These are phyloP conservation scores for Takashimella tepidaria DNA, from an alignment of 1,284 basidiomycete genomes.

Conservation along the genomic window DNA sequence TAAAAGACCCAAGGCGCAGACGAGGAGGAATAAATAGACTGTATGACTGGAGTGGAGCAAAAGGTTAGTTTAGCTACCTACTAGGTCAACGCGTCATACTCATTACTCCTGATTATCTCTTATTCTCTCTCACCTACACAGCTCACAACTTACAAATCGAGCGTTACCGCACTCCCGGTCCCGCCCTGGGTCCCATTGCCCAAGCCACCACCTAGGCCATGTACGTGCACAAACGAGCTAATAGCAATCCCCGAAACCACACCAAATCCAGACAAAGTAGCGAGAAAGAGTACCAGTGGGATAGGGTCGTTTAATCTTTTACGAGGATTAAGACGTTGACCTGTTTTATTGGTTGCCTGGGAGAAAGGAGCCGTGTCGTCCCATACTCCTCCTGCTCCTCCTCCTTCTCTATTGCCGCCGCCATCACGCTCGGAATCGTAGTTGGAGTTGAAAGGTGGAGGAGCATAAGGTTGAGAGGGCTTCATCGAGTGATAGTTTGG, in stretches of 20 bases:
- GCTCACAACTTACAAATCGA: conserved; percentile 35
- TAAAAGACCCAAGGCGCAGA: conserved; percentile 59
- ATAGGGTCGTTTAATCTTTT: conserved; percentile 66
- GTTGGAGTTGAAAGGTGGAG: conserved; percentile 7
- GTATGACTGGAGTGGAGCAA: conserved; percentile 47
- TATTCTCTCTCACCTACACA: too few species aligned
- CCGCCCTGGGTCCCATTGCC: conserved; percentile 23
- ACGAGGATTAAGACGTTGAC: conserved; percentile 63
- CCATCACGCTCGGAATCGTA: neutral
- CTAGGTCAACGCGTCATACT: too few species aligned
- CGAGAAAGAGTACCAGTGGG: conserved; percentile 64
- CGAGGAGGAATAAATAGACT: conserved; percentile 64
- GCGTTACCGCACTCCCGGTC: conserved; percentile 30
- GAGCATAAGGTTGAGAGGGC: neutral
- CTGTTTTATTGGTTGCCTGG: conserved; percentile 52
- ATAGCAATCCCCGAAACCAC: conserved; percentile 63
- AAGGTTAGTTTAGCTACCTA: too few species aligned
- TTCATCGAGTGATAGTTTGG: conserved; percentile 11
- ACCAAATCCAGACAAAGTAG: conserved; percentile 63
- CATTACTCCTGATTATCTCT: too few species aligned
- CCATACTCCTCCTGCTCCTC: conserved; percentile 16
- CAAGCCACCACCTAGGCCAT: conserved; percentile 53
- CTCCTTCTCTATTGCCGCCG: conserved; percentile 6
- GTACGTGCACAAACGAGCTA: conserved; percentile 58
- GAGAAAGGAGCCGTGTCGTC: conserved; percentile 52